Base-by-base conservation (phyloP, 805 yeast species). In the Blastobotrys peoriensis region DNA sequence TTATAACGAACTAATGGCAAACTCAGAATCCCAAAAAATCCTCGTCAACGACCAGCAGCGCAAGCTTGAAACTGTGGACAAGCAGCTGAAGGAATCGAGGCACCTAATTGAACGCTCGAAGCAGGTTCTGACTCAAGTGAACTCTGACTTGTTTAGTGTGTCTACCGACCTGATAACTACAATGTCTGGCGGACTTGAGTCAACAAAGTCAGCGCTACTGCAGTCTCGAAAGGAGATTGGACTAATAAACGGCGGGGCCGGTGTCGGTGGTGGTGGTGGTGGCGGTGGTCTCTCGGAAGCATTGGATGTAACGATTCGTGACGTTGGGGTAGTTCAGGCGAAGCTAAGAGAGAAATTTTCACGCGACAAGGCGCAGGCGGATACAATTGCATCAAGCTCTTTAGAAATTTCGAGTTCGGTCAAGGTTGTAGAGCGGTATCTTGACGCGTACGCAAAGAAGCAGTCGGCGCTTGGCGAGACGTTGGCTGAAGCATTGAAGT, bases 41-140 rank as follows among this genome's bases (percentile, higher is more conserved):
- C 62, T 70, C 44, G 67, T 73, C 10, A 77, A 69, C 22, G 83
- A 78, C 46, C 76, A 74, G 49, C 70, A 73, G 44, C 60, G 71
- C 3, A 67, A 69, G 45, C 63, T 75, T 6, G 70, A 68, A 33
- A 70, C 72, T 1, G 62, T 75, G 48, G 79, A 75, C 42, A 70
- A 69, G 21, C 78, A 74, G 51, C 63, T 73, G 20, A 64, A 60
- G 39, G 63, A 63, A 21, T 58, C 70, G 36, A 68, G 75, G 43
- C 63, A 58, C 15, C 28, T 35, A 5, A 47, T 42, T 3, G 56
- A 51, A 20, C 41, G 48, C 16, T 45, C 56, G 5, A 46, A 48
- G 46, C 35, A 46, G 5, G 41, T 47, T 23, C 44, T 48, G n/a
- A n/a, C 18, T 22, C 10, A 47, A 17, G 45, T 37, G 13, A 46